These are phyloP conservation scores for Aspergillus fumigatiaffinis DNA, from an alignment of 2,329 filamentous ascomycete genomes.

Conservation along the genomic window DNA sequence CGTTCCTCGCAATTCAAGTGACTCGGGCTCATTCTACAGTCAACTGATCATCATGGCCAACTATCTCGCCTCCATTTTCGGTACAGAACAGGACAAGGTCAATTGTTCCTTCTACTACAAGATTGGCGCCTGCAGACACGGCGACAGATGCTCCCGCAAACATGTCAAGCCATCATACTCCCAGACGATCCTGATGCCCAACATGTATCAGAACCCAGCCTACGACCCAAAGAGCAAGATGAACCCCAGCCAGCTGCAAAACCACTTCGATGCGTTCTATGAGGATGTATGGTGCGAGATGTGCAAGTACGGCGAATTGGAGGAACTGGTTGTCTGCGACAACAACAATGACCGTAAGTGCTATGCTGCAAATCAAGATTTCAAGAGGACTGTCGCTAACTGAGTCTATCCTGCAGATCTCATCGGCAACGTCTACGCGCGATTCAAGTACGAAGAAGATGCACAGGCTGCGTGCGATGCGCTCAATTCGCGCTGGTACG, in stretches of 20 bases:
- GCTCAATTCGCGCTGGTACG: slow-evolving; percentile 94
- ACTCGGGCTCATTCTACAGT: neutral
- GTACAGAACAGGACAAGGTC: slow-evolving; percentile 98
- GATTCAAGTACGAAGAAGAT: slow-evolving; percentile 99
- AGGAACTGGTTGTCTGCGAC: slow-evolving; percentile 97
- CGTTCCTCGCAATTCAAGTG: neutral
- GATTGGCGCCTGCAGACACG: slow-evolving; percentile 97
- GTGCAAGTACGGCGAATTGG: slow-evolving; percentile 96
- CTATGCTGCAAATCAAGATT: neutral
- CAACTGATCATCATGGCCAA: slow-evolving; percentile 68
- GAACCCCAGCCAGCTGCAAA: slow-evolving; percentile 92
- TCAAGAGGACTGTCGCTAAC: slow-evolving; percentile 11
- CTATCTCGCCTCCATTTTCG: slow-evolving; percentile 98
- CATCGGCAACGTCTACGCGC: slow-evolving; percentile 98
- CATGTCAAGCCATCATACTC: slow-evolving; percentile 98
- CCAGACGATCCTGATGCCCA: slow-evolving; percentile 95
- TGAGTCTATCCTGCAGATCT: slow-evolving; percentile 57
- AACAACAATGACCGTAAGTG: slow-evolving; percentile 94
- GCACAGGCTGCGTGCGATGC: slow-evolving; percentile 91
- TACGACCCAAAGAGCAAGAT: slow-evolving; percentile 97
- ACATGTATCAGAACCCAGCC: slow-evolving; percentile 97
- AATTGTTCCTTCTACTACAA: slow-evolving; percentile 99
- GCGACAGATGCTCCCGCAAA: slow-evolving; percentile 95
- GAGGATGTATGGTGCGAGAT: slow-evolving; percentile 99
- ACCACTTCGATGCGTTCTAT: slow-evolving; percentile 99